Conservation (phyloP, 1,139 yeast species). For the Sugiyamaella neomexicana region DNA sequence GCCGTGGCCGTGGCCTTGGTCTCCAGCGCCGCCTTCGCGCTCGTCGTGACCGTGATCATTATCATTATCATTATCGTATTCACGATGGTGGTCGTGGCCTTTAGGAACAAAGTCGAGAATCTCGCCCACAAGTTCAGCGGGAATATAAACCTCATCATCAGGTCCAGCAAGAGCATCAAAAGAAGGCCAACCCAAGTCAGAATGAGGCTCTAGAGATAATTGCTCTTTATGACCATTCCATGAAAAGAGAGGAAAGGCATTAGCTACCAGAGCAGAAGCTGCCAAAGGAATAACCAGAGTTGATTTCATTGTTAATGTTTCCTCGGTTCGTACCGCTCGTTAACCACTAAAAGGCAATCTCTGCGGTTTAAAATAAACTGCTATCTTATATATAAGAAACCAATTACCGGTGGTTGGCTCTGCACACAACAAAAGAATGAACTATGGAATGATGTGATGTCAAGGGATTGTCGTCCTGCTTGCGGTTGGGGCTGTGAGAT, state of each 20-base stretch:
- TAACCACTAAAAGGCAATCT: too few relatives aligned
- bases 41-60: neutral
- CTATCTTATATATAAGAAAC: too few relatives aligned
- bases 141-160: neutral
- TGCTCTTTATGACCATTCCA: neutral
- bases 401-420: too few relatives aligned
- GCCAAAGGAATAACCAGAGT: neutral
- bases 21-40: too few relatives aligned
- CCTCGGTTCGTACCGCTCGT: neutral
- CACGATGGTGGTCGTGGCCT: too few relatives aligned
- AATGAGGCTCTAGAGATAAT: neutral
- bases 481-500: neutral
- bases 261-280: neutral
- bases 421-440: too few relatives aligned
- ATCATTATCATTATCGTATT: neutral
- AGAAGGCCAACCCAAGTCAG: neutral
- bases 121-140: neutral
- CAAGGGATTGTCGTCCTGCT: too few relatives aligned
- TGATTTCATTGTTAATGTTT: neutral
- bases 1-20: constrained; percentile 26
- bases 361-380: too few relatives aligned
- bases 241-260: neutral
- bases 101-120: neutral
- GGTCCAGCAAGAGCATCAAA: neutral
- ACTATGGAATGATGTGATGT: neutral